Evolutionary conservation across 2,329 filamentous ascomycete genomes (phyloP).

Genomic region (Fusarium sp.): DNA sequence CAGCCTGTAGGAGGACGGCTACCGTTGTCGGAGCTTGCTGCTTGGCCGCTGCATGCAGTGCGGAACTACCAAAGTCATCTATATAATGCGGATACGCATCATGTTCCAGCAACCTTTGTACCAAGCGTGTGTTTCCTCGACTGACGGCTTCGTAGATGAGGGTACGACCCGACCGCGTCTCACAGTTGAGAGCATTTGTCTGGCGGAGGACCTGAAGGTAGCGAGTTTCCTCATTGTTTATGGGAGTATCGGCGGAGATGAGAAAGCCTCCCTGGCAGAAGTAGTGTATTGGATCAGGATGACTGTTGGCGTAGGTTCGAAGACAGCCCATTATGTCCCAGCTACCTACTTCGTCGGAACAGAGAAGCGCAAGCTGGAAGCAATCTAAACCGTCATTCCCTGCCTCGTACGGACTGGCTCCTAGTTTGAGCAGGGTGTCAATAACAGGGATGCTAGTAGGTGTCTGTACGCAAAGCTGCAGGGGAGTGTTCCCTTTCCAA

Average conservation of each 20-base stretch:
- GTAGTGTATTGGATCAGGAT: neutral
- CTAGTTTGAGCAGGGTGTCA: neutral
- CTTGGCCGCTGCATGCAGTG: neutral
- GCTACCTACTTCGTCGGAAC: neutral
- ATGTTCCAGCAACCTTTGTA: neutral
- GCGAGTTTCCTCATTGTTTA: neutral
- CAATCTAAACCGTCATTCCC: neutral
- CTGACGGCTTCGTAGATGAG: neutral
- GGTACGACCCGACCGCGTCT: neutral
- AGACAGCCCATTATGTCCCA: neutral
- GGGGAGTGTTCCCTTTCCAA: neutral
- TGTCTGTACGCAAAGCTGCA: neutral
- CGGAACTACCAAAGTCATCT: neutral
- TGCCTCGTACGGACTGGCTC: neutral
- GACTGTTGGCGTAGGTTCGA: neutral
- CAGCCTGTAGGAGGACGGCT: neutral
- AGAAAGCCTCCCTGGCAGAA: neutral
- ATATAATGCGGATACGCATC: neutral
- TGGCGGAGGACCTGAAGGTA: neutral
- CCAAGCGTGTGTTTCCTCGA: neutral
- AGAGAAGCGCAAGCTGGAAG: neutral
- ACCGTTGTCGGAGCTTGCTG: neutral
- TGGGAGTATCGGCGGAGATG: neutral
- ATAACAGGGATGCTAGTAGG: neutral
- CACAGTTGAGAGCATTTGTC: neutral